phyloP scores from a whole-genome alignment of 179 eudicot species.

The Beta corolliflora region DNA sequence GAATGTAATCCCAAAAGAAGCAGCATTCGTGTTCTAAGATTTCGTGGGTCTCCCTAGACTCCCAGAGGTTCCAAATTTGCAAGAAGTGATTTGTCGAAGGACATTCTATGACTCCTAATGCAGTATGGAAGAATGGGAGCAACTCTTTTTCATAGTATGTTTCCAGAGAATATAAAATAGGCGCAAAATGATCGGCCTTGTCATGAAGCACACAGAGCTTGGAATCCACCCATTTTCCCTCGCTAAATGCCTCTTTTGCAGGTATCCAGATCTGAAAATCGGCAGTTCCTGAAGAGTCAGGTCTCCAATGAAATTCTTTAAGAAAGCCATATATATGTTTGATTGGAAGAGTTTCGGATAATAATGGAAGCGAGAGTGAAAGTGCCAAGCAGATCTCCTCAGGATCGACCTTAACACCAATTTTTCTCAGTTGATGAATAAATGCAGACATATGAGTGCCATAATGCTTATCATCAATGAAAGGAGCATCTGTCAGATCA shows the following conservation, averaged over 20 bases:
- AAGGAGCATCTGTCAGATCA: slow-evolving; percentile 38
- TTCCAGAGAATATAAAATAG: slow-evolving; percentile 30
- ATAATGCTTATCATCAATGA: slow-evolving; percentile 37
- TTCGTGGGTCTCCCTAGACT: slow-evolving; percentile 12
- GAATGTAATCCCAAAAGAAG: slow-evolving; percentile 31
- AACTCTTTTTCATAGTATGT: slow-evolving; percentile 23
- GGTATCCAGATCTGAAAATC: slow-evolving; percentile 30
- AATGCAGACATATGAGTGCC: slow-evolving; percentile 30
- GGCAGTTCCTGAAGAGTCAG: neutral
- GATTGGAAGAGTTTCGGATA: slow-evolving; percentile 20
- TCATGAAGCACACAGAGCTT: slow-evolving; percentile 27
- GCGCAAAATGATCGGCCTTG: slow-evolving; percentile 20
- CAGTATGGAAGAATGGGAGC: slow-evolving; percentile 18
- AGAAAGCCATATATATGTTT: slow-evolving; percentile 32
- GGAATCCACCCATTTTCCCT: slow-evolving; percentile 31
- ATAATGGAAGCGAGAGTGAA: slow-evolving; percentile 25
- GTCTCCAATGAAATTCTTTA: slow-evolving; percentile 32
- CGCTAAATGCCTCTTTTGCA: neutral
- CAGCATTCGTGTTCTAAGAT: slow-evolving; percentile 18
- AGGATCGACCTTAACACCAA: slow-evolving; percentile 38
- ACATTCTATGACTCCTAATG: slow-evolving; percentile 25
- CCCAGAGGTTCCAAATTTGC: slow-evolving; percentile 35
- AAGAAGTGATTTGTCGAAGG: slow-evolving; percentile 27
- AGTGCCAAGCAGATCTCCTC: slow-evolving; percentile 31
- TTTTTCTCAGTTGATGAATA: slow-evolving; percentile 23